Evolutionary conservation across 2,329 filamentous ascomycete species (phyloP).

Genomic region (Fusarium acutatum): DNA sequence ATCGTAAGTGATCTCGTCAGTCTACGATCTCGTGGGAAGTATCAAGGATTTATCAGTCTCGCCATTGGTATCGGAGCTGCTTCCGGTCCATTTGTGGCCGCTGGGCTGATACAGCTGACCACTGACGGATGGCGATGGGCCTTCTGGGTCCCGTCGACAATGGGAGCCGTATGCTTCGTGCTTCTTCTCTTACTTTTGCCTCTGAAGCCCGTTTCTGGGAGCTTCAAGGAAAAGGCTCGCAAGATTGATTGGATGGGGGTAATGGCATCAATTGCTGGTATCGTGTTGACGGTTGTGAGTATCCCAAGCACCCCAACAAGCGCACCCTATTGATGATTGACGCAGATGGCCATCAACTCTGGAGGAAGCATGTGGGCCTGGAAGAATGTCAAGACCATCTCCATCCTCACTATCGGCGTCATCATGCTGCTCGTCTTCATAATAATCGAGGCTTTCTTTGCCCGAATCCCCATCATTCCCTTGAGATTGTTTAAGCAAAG

Average conservation of each 20-base stretch:
- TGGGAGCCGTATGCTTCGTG: background rate
- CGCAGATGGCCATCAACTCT: background rate
- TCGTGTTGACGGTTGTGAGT: background rate
- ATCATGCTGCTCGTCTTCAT: slow-evolving; percentile 69
- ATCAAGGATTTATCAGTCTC: slow-evolving; percentile 1
- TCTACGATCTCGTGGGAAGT: slow-evolving; percentile 47
- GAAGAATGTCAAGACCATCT: slow-evolving; percentile 74
- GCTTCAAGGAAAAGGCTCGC: background rate
- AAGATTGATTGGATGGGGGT: slow-evolving; percentile 1
- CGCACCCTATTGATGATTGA: fast-evolving
- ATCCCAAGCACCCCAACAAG: fast-evolving
- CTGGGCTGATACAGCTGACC: background rate
- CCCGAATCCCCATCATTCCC: slow-evolving; percentile 80
- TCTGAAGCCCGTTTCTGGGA: background rate
- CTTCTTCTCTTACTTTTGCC: background rate
- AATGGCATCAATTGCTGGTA: background rate
- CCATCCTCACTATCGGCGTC: slow-evolving; percentile 74
- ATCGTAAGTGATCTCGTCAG: background rate
- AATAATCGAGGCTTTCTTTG: slow-evolving; percentile 74
- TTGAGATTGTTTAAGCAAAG: background rate
- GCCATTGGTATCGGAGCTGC: background rate
- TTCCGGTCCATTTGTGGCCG: background rate
- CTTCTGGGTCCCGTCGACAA: background rate
- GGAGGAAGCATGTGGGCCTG: slow-evolving; percentile 56
- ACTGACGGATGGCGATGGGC: background rate